Evolutionary conservation across 2,329 filamentous ascomycete species (phyloP).

Genomic region (Metarhizium humberi): DNA sequence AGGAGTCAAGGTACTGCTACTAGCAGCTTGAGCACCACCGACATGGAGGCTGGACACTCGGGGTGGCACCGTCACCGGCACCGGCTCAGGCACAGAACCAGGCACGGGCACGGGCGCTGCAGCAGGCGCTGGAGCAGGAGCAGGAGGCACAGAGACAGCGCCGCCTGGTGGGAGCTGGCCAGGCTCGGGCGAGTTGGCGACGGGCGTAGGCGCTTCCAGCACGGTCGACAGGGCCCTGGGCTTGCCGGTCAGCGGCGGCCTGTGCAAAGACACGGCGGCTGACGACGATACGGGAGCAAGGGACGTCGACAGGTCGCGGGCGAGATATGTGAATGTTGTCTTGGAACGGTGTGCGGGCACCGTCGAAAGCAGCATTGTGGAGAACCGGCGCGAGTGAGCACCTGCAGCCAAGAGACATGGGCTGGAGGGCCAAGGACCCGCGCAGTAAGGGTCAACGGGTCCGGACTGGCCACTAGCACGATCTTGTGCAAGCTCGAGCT

Average conservation of each 20-base stretch:
- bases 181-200: neutral
- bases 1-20: neutral
- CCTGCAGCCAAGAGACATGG: no score
- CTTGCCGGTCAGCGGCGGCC: neutral
- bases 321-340: neutral
- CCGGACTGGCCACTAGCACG: no score
- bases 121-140: neutral
- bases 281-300: neutral
- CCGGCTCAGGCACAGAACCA: neutral
- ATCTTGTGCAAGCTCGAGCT: no score
- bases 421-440: no score
- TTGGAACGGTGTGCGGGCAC: neutral
- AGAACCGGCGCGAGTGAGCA: neutral
- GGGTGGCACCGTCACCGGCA: conserved; percentile 1
- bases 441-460: no score
- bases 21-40: neutral
- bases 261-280: neutral
- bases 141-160: neutral
- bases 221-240: conserved; percentile 1
- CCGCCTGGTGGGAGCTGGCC: neutral
- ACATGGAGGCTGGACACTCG: neutral
- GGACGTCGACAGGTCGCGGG: neutral
- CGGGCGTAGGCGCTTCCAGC: neutral
- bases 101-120: neutral
- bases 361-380: conserved; percentile 1